A percentile compares a stretch with the other conserved stretches of the same genome.
Conservation (phyloP, 2,329 filamentous ascomycete genomes). For the Dryadomyces quercivorus region DNA sequence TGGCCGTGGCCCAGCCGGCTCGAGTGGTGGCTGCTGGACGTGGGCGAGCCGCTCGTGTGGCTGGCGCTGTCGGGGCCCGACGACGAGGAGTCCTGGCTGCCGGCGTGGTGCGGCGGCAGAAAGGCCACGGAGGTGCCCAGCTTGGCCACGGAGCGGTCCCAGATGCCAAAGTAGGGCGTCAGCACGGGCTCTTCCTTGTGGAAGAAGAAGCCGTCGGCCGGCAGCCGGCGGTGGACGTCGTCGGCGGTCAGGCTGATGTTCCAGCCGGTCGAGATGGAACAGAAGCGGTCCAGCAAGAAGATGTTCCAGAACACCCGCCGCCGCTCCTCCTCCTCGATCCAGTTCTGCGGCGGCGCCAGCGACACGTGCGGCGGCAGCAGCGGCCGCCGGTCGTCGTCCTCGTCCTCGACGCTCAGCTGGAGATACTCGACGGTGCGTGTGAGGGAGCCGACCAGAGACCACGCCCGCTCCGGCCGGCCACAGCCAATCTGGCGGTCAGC, state of each 20-base stretch:
- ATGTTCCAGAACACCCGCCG: conserved; percentile 25
- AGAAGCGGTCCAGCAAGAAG: conserved; percentile 23
- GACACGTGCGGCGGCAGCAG: conserved; percentile 16
- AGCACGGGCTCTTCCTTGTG: conserved; percentile 17
- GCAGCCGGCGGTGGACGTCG: conserved; percentile 21
- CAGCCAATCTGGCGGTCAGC: conserved; percentile 17
- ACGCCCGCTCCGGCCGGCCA: conserved; percentile 19
- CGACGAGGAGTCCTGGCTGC: background rate
- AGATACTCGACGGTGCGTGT: conserved; percentile 25
- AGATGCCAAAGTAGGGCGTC: conserved; percentile 23
- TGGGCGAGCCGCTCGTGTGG: background rate
- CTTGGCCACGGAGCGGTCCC: conserved; percentile 18
- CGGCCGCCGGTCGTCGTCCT: conserved; percentile 14
- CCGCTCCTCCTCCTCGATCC: conserved; percentile 19
- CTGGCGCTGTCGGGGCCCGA: background rate
- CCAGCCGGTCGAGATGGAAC: conserved; percentile 17
- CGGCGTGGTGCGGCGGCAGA: background rate
- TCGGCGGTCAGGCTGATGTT: conserved; percentile 20
- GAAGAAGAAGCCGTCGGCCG: conserved; percentile 21
- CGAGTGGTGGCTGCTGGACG: background rate
- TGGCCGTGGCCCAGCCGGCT: too few relatives aligned
- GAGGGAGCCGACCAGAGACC: conserved; percentile 24
- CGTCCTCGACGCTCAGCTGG: conserved; percentile 22
- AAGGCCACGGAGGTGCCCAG: conserved; percentile 17
- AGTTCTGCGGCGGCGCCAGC: conserved; percentile 17